phyloP scores from a whole-genome alignment of 2,329 filamentous ascomycete genomes.

The Nectriaceae sp. region DNA sequence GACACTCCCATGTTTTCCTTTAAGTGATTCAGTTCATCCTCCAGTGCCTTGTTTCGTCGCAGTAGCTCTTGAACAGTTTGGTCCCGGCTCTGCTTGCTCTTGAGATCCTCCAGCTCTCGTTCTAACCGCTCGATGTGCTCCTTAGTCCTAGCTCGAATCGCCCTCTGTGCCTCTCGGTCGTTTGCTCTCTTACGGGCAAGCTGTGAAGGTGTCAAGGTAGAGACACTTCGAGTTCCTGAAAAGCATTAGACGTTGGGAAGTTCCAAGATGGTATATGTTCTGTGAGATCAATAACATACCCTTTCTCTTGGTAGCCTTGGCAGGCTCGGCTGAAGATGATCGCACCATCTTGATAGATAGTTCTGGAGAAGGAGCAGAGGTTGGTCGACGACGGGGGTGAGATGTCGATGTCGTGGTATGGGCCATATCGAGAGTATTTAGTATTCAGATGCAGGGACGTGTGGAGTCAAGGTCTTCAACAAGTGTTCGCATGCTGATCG shows the following conservation, averaged over 20 bases:
- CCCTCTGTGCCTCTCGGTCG: conserved; percentile 86
- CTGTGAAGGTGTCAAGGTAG: conserved; percentile 84
- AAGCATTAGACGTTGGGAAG: too few species aligned
- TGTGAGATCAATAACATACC: conserved; percentile 40
- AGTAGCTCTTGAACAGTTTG: conserved; percentile 54
- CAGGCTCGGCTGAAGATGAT: conserved; percentile 45
- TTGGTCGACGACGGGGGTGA: not conserved
- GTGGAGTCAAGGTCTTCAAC: conserved; percentile 26
- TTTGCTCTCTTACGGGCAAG: conserved; percentile 89
- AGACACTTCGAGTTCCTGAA: conserved; percentile 73
- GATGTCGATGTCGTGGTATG: conserved; percentile 7
- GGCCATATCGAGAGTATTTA: conserved; percentile 1
- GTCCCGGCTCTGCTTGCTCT: conserved; percentile 49
- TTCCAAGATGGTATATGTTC: conserved; percentile 4
- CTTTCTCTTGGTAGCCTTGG: conserved; percentile 48
- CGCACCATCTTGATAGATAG: conserved; percentile 37
- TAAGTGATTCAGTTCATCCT: conserved; percentile 52
- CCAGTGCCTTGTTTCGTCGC: conserved; percentile 54
- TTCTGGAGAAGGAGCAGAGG: conserved; percentile 4
- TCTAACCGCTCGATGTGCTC: conserved; percentile 81
- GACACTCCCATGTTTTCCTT: conserved; percentile 48
- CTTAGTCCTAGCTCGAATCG: conserved; percentile 84
- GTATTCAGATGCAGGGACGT: conserved; percentile 25
- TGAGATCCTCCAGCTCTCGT: conserved; percentile 71
- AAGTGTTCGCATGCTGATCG: conserved; percentile 32